phyloP scores from a whole-genome alignment of 306 rosid genomes.

The Vicia faba region DNA sequence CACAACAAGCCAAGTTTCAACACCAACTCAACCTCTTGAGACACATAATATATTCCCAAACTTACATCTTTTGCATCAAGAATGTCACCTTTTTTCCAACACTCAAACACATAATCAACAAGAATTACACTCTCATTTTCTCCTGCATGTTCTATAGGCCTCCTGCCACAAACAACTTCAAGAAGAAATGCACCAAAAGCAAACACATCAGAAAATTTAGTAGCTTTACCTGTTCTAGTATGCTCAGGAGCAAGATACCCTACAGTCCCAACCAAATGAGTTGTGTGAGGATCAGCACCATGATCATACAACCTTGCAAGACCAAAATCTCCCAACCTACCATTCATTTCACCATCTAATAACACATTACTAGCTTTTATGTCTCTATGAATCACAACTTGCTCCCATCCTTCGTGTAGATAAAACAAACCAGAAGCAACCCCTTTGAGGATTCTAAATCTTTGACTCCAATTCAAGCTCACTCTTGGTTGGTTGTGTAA shows the following conservation, averaged over 20 bases:
- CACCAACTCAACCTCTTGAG: constrained; percentile 51
- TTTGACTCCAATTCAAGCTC: constrained; percentile 59
- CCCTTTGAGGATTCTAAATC: constrained; percentile 56
- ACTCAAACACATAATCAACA: constrained; percentile 57
- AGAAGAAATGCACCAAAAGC: constrained; percentile 70
- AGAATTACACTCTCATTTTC: constrained; percentile 43
- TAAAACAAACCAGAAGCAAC: constrained; percentile 63
- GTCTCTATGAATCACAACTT: constrained; percentile 76
- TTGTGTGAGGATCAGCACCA: constrained; percentile 64
- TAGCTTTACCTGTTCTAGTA: constrained; percentile 60
- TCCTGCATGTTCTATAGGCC: constrained; percentile 52
- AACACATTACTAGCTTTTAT: constrained; percentile 77
- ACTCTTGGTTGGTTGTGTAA: constrained; percentile 42
- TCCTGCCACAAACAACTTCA: constrained; percentile 71
- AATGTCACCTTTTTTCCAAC: constrained; percentile 51
- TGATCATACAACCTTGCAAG: constrained; percentile 68
- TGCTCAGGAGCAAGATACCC: constrained; percentile 80
- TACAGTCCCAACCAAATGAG: constrained; percentile 67
- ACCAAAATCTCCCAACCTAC: constrained; percentile 76
- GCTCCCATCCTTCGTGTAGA: constrained; percentile 75
- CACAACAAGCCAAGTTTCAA: constrained; percentile 63
- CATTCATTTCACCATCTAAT: constrained; percentile 61
- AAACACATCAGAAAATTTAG: constrained; percentile 57
- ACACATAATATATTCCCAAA: constrained; percentile 40
- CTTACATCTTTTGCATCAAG: constrained; percentile 57